phyloP scores from a whole-genome alignment of 441 rosid genomes.

The Bocquillonia castaneifolia region DNA sequence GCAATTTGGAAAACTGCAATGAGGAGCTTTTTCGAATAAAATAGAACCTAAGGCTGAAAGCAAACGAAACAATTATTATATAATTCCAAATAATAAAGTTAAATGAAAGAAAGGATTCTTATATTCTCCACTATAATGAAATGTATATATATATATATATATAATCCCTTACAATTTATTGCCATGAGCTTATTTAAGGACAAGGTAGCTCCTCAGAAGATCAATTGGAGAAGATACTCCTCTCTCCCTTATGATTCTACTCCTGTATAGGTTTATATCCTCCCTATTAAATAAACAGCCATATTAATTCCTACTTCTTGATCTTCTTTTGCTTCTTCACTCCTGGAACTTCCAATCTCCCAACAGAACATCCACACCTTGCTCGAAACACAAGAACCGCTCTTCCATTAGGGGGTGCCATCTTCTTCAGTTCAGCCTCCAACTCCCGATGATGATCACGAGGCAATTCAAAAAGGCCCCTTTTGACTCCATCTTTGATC shows the following conservation, averaged over 20 bases:
- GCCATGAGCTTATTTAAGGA: conserved; percentile 46
- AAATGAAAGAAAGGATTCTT: conserved; percentile 32
- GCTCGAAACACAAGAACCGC: conserved; percentile 79
- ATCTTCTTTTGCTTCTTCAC: conserved; percentile 72
- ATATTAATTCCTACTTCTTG: conserved; percentile 51
- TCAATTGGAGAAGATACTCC: conserved; percentile 37
- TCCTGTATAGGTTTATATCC: conserved; percentile 33
- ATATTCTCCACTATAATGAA: conserved; percentile 45
- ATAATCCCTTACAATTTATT: conserved; percentile 38
- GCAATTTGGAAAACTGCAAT: conserved; percentile 1
- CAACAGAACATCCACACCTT: conserved; percentile 79
- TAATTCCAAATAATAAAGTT: conserved; percentile 26
- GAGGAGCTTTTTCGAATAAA: conserved; percentile 6
- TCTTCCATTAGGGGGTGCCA: conserved; percentile 85
- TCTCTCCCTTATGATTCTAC: conserved; percentile 40
- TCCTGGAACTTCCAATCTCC: conserved; percentile 84
- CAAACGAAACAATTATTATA: conserved; percentile 16
- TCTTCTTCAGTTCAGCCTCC: conserved; percentile 82
- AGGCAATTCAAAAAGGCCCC: conserved; percentile 63
- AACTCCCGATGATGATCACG: conserved; percentile 69
- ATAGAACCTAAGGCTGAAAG: conserved; percentile 10
- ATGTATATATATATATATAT: conserved; percentile 28
- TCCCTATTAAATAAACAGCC: conserved; percentile 23
- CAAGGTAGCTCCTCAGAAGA: conserved; percentile 30
- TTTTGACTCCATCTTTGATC: conserved; percentile 44